Percentiles rank a stretch among this genome's conserved stretches.
phyloP scores from a whole-genome alignment of 1,139 yeast genomes.

The Lizanozyma gosingica region DNA sequence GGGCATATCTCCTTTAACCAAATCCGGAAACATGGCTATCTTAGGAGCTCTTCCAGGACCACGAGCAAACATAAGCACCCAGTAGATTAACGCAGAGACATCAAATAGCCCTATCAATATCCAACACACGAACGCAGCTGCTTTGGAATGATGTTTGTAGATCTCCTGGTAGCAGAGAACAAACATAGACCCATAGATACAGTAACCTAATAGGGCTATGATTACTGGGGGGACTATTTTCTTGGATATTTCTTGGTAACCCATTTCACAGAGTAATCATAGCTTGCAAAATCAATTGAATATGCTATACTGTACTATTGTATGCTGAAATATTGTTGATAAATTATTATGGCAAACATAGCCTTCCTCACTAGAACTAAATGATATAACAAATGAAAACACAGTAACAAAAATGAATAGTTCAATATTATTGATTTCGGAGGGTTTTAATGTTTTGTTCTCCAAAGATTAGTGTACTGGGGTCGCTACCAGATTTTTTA shows the following conservation, averaged over 20 bases:
- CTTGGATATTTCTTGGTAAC: not conserved
- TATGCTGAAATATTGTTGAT: too few species aligned
- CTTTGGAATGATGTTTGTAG: conserved; percentile 7
- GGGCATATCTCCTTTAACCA: conserved; percentile 25
- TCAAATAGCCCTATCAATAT: conserved; percentile 13
- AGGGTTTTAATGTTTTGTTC: too few species aligned
- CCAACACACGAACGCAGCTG: conserved; percentile 20
- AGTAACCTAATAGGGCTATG: conserved; percentile 13
- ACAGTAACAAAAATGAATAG: too few species aligned
- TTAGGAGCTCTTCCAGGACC: conserved; percentile 7
- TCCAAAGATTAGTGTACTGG: too few species aligned
- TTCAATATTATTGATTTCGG: too few species aligned
- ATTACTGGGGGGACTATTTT: conserved; percentile 9
- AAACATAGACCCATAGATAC: conserved; percentile 18
- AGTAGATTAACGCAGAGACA: conserved; percentile 5
- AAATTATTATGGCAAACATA: too few species aligned
- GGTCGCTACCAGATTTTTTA: too few species aligned
- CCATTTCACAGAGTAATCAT: too few species aligned
- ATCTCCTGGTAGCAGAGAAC: conserved; percentile 17
- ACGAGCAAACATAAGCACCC: conserved; percentile 5
- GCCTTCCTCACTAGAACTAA: too few species aligned
- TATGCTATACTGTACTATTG: too few species aligned
- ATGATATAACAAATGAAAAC: too few species aligned
- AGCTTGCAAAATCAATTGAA: too few species aligned
- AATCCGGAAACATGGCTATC: not conserved